Evolutionary conservation across 176 grass and related monocot genomes (phyloP).

Genomic region (Ananas comosus): DNA sequence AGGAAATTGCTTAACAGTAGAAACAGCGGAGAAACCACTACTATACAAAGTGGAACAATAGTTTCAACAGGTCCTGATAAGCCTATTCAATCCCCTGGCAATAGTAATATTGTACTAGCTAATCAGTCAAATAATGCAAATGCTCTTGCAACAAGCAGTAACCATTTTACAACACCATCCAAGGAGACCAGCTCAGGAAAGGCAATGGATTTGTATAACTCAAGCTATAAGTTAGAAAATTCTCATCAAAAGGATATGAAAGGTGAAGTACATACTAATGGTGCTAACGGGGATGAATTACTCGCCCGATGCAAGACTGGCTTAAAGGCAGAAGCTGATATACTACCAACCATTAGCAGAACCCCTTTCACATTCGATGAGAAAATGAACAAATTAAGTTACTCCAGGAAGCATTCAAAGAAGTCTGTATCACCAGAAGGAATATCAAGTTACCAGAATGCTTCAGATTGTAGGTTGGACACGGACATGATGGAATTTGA

Average conservation of each 20-base stretch:
- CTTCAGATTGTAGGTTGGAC: constrained; percentile 6
- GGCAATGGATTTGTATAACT: constrained; percentile 6
- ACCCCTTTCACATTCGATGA: constrained; percentile 1
- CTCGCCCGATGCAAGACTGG: constrained; percentile 8
- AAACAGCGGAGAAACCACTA: constrained; percentile 13
- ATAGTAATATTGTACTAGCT: constrained; percentile 12
- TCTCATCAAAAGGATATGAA: not conserved
- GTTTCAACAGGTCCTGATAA: constrained; percentile 27
- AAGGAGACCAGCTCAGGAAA: constrained; percentile 27
- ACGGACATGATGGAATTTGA: constrained; percentile 16
- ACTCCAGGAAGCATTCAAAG: constrained; percentile 31
- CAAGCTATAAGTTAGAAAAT: constrained; percentile 11
- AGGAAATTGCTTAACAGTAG: constrained; percentile 22
- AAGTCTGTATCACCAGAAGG: constrained; percentile 39
- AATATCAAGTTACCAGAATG: constrained; percentile 16
- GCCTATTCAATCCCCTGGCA: constrained; percentile 13
- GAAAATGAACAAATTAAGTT: constrained; percentile 19
- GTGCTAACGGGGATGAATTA: constrained; percentile 13
- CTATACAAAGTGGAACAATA: constrained; percentile 6
- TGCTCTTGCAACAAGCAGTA: constrained; percentile 18
- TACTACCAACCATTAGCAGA: not conserved
- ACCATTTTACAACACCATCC: constrained; percentile 17
- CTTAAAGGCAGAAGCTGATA: constrained; percentile 15
- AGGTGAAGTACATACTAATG: constrained; percentile 15
- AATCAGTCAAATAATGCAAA: constrained; percentile 16